These are phyloP conservation scores for Xerocomellus amylosporus DNA, from an alignment of 768 basidiomycete genomes.

Conservation along the genomic window DNA sequence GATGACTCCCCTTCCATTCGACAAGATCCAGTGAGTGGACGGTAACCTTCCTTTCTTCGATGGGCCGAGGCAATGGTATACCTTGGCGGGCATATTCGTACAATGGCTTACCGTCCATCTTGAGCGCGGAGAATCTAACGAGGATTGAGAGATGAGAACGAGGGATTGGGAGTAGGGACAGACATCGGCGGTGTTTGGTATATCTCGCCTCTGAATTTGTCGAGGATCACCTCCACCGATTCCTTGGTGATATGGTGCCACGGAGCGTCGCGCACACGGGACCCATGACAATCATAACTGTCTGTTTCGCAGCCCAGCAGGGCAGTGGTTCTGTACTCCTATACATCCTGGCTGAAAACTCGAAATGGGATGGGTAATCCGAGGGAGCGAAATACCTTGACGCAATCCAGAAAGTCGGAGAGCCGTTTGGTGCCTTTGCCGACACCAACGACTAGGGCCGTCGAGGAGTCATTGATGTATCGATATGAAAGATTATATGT, in stretches of 20 bases:
- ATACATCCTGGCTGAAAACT: conserved; percentile 16
- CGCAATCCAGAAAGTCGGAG: conserved; percentile 77
- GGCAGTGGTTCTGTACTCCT: conserved; percentile 93
- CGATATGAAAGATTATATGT: not conserved
- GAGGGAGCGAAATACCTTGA: conserved; percentile 59
- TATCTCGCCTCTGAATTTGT: conserved; percentile 82
- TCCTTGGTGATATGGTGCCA: conserved; percentile 85
- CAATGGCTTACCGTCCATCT: conserved; percentile 95
- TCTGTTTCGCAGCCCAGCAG: conserved; percentile 94
- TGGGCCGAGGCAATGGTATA: conserved; percentile 90
- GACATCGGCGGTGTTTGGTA: conserved; percentile 91
- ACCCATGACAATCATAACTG: conserved; percentile 89
- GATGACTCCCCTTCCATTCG: conserved; percentile 75
- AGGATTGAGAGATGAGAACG: conserved; percentile 5
- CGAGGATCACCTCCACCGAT: conserved; percentile 64
- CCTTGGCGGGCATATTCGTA: conserved; percentile 95
- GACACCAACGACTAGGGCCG: conserved; percentile 72
- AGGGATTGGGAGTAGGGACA: conserved; percentile 14
- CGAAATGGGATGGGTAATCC: not conserved
- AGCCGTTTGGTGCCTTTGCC: conserved; percentile 89
- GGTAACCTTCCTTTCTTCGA: conserved; percentile 79
- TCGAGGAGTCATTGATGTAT: conserved; percentile 3
- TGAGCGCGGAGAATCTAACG: conserved; percentile 89
- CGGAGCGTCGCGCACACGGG: conserved; percentile 68
- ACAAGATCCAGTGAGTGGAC: conserved; percentile 78